These are phyloP conservation scores for Chytriomyces confervae DNA, from an alignment of 192 early-diverging fungal genomes.

Conservation along the genomic window DNA sequence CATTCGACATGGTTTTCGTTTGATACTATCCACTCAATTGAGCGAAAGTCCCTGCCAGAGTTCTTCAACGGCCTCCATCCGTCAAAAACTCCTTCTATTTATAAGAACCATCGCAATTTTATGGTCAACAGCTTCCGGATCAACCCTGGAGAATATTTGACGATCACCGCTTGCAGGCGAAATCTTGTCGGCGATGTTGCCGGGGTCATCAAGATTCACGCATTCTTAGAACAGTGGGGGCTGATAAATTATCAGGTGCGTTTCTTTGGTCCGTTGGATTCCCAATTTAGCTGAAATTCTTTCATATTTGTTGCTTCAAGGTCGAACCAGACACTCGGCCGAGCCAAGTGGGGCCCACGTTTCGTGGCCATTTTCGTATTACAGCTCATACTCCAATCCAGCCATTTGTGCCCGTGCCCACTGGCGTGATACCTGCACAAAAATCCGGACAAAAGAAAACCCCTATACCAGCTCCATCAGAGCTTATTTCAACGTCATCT, in stretches of 20 bases:
- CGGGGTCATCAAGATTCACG: constrained; percentile 96
- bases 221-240: constrained; percentile 99
- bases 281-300: not conserved
- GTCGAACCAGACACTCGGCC: constrained; percentile 92
- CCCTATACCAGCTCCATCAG: not conserved
- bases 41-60: constrained; percentile 89
- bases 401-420: constrained; percentile 73
- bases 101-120: constrained; percentile 93
- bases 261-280: not conserved
- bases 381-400: constrained; percentile 92
- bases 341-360: constrained; percentile 89
- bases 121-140: constrained; percentile 99
- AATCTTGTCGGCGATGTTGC: constrained; percentile 99
- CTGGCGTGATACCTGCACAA: constrained; percentile 5
- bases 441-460: not conserved
- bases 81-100: constrained; percentile 90
- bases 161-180: constrained; percentile 93
- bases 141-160: constrained; percentile 94
- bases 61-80: constrained; percentile 94
- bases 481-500: not conserved
- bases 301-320: constrained; percentile 44
- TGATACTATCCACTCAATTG: constrained; percentile 80
- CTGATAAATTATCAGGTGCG: constrained; percentile 95
- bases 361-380: constrained; percentile 97
- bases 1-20: constrained; percentile 96